phyloP scores from a whole-genome alignment of 2,329 filamentous ascomycete species.

The Lachnellula suecica region DNA sequence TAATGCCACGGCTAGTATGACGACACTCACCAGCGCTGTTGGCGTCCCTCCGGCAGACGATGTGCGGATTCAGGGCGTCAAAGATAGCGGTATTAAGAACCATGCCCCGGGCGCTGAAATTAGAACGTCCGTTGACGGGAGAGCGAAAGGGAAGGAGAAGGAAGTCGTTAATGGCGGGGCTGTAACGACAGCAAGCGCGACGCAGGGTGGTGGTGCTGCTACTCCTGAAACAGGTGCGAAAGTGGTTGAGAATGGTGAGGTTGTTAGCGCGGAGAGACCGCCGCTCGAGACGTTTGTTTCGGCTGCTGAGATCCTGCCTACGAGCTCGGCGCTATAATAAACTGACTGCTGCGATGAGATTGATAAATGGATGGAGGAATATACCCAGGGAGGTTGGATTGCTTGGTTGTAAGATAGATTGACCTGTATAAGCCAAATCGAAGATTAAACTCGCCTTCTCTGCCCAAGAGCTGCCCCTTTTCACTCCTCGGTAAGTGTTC shows the following conservation, averaged over 20 bases:
- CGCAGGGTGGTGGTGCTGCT: neutral
- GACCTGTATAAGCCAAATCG: no score
- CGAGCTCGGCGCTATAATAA: no score
- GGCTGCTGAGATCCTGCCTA: constrained; percentile 26
- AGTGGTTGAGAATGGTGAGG: constrained; percentile 21
- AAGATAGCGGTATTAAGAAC: constrained; percentile 15
- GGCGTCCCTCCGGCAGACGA: constrained; percentile 24
- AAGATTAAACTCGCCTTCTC: no score
- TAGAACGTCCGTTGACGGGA: neutral
- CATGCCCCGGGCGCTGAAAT: neutral
- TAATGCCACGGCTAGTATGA: constrained; percentile 62
- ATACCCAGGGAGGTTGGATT: neutral
- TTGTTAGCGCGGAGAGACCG: constrained; percentile 34
- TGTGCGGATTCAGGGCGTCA: constrained; percentile 15
- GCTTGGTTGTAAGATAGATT: no score
- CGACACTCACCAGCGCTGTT: constrained; percentile 53
- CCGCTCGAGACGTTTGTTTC: constrained; percentile 56
- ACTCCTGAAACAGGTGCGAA: neutral
- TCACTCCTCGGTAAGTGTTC: no score
- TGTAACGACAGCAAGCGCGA: constrained; percentile 2
- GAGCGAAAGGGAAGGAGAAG: constrained; percentile 4
- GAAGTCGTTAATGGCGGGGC: neutral
- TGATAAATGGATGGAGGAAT: neutral
- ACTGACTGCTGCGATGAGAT: neutral
- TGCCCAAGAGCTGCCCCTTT: no score